A percentile compares a stretch with the other conserved stretches of the same genome.
These are phyloP conservation scores for Pyrus communis DNA, from an alignment of 306 rosid genomes.

Conservation along the genomic window DNA sequence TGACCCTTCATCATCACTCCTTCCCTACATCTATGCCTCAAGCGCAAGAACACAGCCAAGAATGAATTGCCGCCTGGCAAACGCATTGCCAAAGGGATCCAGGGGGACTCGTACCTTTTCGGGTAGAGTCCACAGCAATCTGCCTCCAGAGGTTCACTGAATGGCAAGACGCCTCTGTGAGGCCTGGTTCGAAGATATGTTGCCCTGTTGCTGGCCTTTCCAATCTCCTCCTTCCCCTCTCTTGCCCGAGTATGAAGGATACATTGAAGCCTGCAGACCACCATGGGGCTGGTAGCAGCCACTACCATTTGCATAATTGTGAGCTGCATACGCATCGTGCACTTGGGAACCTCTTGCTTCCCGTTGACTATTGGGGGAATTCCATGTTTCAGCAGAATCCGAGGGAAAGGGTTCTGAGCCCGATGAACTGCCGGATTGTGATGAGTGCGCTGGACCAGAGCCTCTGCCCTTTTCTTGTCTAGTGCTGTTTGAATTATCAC, in stretches of 20 bases:
- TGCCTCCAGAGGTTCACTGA: slow-evolving; percentile 41
- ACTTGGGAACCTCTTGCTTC: slow-evolving; percentile 39
- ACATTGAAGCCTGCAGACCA: slow-evolving; percentile 48
- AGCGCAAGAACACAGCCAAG: slow-evolving; percentile 79
- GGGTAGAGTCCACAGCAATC: slow-evolving; percentile 35
- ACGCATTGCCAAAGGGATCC: slow-evolving; percentile 50
- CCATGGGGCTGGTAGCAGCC: slow-evolving; percentile 43
- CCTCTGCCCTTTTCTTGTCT: slow-evolving; percentile 44
- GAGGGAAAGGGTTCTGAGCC: slow-evolving; percentile 69
- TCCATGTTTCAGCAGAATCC: slow-evolving; percentile 72
- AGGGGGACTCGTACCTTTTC: slow-evolving; percentile 21
- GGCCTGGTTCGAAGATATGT: slow-evolving; percentile 46
- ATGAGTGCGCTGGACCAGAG: slow-evolving; percentile 58
- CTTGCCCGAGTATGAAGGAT: slow-evolving; percentile 43
- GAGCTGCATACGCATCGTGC: slow-evolving; percentile 19
- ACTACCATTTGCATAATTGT: slow-evolving; percentile 35
- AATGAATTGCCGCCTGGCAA: slow-evolving; percentile 92
- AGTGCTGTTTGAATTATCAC: slow-evolving; percentile 30
- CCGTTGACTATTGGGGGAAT: slow-evolving; percentile 49
- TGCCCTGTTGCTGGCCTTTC: slow-evolving; percentile 53
- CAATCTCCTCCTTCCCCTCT: slow-evolving; percentile 70
- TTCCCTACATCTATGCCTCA: slow-evolving; percentile 42
- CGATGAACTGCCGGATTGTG: slow-evolving; percentile 74
- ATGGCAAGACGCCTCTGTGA: slow-evolving; percentile 73
- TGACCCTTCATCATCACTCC: slow-evolving; percentile 27